Base-by-base conservation (phyloP, 2,329 filamentous ascomycete genomes). In the Penicillium rolfsii region DNA sequence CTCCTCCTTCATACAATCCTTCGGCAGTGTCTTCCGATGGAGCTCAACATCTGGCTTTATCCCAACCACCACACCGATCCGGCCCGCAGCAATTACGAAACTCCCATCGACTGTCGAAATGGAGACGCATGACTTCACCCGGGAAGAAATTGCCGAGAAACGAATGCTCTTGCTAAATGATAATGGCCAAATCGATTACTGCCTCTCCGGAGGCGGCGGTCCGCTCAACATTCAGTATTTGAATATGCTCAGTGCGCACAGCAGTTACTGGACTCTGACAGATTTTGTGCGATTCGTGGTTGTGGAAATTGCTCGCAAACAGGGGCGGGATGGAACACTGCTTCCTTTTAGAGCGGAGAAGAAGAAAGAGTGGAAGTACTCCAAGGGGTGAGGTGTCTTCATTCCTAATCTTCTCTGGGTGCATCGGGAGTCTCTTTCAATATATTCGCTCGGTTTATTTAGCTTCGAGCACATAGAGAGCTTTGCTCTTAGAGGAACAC, bases 241-340 rank as follows among this genome's bases (percentile, higher is more conserved):
- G 38, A 97, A 96, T 67, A 99, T 99, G 95, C 80, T 99, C 57
- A 91, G 92, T 59, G 95, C 95, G 8, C 95, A 99, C 76, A 93
- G 91, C 58, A 94, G 91, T 73, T 99, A 99, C 76, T 99, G 95
- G 95, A 84, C 87, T 2, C 88, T 90, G 69, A 85, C 82, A 30
- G 95, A 98, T 73, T 93, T 99, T 74, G 88, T 96, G n/a, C 82
- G 93, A 48, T 89, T 98, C 81, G 78, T 98, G 53, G 96, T 96
- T 46, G 82, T 94, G 35, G 95, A 99, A 77, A 88, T 96, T 67
- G 93, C 93, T 3, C 82, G 94, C 64, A 83, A 83, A 67, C 84
- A 87, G 5, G 93, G 94, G 0, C 87, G 85, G 67, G 81, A 84
- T 12, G 83, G 84, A 16, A 84, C 84, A 0, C 70, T 87, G 55